Base-by-base conservation (phyloP, 345 rosid species). In the Citrus mangshanensis region DNA sequence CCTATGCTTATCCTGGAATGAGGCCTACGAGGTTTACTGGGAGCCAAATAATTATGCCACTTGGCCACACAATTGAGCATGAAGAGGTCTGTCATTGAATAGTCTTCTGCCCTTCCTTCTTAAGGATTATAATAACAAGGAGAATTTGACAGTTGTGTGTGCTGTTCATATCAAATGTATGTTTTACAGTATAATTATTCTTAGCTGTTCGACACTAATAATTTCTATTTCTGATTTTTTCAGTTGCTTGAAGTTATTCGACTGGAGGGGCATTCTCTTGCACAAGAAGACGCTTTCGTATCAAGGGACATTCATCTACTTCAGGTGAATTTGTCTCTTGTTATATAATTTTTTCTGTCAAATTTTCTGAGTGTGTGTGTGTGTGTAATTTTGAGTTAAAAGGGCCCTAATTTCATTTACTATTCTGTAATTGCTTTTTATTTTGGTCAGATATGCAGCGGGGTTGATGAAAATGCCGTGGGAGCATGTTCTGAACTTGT, bases 1-100 rank as follows among this genome's bases (percentile, higher is more conserved):
- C 92, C 22, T 94, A 87, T 89, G 91, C 96, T 71, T 93, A 85
- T 88, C 98, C 96, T 1, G 96, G 92, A 68, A 89, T 92, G 97
- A 94, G 99, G 78, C 93, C 99, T 35, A 93, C 95, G 0, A 90
- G 96, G 84, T 97, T 97, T 81, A 94, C 97, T 0, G 98, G 98
- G 63, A 94, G 98, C 84, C 99, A 97, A 77, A 88, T 91, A 59
- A 93, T 93, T 80, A 94, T 97, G 98, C 99, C 99, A 12, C 91
- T 97, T 34, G 99, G 98, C 49, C 97, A 93, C 84, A 97, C 99
- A 0, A 92, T 97, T 66, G 99, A 97, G 83, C 96, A 97, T 0
- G 99, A 93, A 87, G 99, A 97, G 92, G 99, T 93, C 83, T 5
- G 28, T 54, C 72, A 40, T 77, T 68, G 19, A 51, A 32, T 42